A percentile compares a stretch with the other conserved stretches of the same genome.
phyloP scores from a whole-genome alignment of 805 yeast genomes.

The Starmerella roubikii region DNA sequence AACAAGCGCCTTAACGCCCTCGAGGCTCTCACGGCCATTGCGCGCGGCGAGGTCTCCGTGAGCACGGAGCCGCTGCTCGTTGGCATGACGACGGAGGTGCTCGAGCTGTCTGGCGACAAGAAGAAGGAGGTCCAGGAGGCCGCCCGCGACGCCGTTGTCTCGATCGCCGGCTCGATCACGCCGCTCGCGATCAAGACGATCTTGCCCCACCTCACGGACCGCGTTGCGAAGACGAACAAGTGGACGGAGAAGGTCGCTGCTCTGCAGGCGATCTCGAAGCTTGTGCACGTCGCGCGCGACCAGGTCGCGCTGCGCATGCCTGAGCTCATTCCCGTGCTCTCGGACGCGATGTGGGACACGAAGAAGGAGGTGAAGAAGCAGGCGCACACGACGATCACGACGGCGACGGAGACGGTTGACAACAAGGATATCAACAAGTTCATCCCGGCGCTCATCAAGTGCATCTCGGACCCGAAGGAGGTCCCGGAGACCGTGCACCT shows the following conservation, averaged over 20 bases:
- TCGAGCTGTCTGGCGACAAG: conserved; percentile 83
- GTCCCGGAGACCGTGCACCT: conserved; percentile 98
- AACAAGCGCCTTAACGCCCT: conserved; percentile 60
- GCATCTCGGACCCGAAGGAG: conserved; percentile 92
- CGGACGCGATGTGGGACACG: conserved; percentile 99
- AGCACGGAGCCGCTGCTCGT: conserved; percentile 76
- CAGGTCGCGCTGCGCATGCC: conserved; percentile 99
- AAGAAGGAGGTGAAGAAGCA: conserved; percentile 94
- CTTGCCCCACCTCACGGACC: conserved; percentile 62
- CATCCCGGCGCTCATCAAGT: conserved; percentile 92
- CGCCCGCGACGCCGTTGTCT: conserved; percentile 63
- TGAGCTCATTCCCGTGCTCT: conserved; percentile 93
- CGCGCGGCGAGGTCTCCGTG: conserved; percentile 68
- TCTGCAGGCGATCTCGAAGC: conserved; percentile 66
- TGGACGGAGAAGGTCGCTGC: conserved; percentile 97
- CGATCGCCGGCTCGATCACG: conserved; percentile 70
- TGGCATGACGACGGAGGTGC: conserved; percentile 50
- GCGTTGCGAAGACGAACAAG: conserved; percentile 57
- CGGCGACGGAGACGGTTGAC: conserved; percentile 93
- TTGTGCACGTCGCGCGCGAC: conserved; percentile 87
- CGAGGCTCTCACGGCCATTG: conserved; percentile 73
- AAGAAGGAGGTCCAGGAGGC: conserved; percentile 55
- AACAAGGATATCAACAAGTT: conserved; percentile 99
- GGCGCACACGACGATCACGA: conserved; percentile 90
- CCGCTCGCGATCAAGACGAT: conserved; percentile 87